Conservation (phyloP, 106 monocot species). For the Vanilla planifolia region DNA sequence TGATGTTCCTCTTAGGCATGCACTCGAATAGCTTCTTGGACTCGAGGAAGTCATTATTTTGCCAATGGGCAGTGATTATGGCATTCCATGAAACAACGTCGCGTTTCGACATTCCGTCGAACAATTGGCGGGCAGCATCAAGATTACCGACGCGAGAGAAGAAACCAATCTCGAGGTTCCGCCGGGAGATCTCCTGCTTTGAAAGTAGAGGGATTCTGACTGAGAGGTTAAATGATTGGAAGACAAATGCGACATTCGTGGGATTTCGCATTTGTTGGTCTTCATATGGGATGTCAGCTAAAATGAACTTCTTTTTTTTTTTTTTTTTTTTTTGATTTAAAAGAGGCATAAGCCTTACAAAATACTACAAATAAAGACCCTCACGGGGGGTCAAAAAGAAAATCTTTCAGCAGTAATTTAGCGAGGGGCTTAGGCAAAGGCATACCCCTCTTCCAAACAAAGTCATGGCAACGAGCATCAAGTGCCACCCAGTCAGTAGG, state of each 20-base stretch:
- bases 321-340: too few species aligned
- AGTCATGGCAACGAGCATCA: too few species aligned
- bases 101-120: slow-evolving; percentile 49
- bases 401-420: too few species aligned
- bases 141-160: slow-evolving; percentile 33
- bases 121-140: slow-evolving; percentile 36
- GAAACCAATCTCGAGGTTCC: slow-evolving; percentile 34
- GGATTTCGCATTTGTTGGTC: not conserved
- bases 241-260: not conserved
- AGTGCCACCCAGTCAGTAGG: too few species aligned
- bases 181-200: slow-evolving; percentile 14
- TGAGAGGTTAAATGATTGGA: not conserved
- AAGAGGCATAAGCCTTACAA: too few species aligned
- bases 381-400: too few species aligned
- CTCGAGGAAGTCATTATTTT: slow-evolving; percentile 24
- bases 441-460: too few species aligned
- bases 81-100: slow-evolving; percentile 53
- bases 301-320: too few species aligned
- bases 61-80: slow-evolving; percentile 51
- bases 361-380: too few species aligned
- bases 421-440: too few species aligned
- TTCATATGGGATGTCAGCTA: not conserved
- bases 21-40: slow-evolving; percentile 28
- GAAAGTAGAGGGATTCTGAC: slow-evolving; percentile 3
- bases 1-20: slow-evolving; percentile 35